Base-by-base conservation (phyloP, 208 protist genomes). In the Leishmania amazonensis region DNA sequence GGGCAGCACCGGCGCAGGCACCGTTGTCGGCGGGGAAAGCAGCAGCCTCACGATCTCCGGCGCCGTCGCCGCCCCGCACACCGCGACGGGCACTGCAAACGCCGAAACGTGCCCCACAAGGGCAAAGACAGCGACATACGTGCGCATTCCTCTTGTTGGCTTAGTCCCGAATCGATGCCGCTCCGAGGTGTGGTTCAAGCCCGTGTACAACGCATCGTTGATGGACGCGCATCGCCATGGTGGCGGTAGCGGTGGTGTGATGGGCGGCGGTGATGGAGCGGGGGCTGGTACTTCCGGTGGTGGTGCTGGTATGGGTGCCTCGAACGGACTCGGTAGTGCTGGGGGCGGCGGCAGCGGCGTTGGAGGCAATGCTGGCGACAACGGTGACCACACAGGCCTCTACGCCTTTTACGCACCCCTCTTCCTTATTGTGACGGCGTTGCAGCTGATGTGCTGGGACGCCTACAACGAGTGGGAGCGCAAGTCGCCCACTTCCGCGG, bases 361-460 rank as follows among this genome's bases (percentile, higher is more conserved):
- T 21, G 40, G 65, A 70, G 51, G 70, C n/a, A 73, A 57, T 45
- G 57, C n/a, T 51, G 40, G 76, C 47, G 76, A 71, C 76, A 75
- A 24, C 75, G 78, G 83, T 8, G 49, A 70, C n/a, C 65, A 49
- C 53, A 9, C 40, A 7, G 54, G 73, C 49, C 40, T 70, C 19
- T 79, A 78, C n/a, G 79, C 68, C 45, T 95, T 93, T 80, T 78
- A 91, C 65, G 94, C 90, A 1, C 93, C 93, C 42, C 85, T 97
- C 5, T 97, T 96, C 67, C 80, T 97, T 24, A 38, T 95, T 0
- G 89, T 93, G 40, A 83, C 88, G 15, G 93, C 93, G 68, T 77
- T 96, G 83, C 94, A 96, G 89, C 88, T 96, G 24, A 96, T 96
- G 93, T 83, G 82, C 74, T 92, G 90, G 87, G 94, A 95, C 80